Base-by-base conservation (phyloP, 805 yeast species). In the Sugiyamaella smithiae region DNA sequence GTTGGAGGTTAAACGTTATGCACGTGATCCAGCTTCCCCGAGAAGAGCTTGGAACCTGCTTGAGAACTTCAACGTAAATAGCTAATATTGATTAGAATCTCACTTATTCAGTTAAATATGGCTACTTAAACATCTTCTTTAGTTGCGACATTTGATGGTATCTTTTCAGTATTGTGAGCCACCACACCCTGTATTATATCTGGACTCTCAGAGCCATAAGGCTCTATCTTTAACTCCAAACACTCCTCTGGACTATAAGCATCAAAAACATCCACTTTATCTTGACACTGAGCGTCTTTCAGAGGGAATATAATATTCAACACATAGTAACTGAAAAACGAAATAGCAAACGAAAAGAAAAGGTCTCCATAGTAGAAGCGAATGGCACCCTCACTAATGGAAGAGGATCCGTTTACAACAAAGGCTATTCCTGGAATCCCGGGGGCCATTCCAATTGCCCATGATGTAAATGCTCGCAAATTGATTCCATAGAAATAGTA, bases 331-430 rank as follows among this genome's bases (percentile, higher is more conserved):
- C 67, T 46, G 51, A 62, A 57, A 49, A 73, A 36, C 4, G 40
- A 36, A 8, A 36, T 36, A 4, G 40, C 40, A 36, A 36, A 36
- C 17, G 40, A 36, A 20, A 36, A 36, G 17, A 36, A 36, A n/a
- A 36, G 17, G 17, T 36, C 40, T 4, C 17, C 20, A 7, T 19
- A 36, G 17, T 36, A 36, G 17, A 36, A 36, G 4, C 17, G n/a
- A 17, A 36, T 8, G 11, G 40, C 40, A 35, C 88, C 91, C 45
- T 69, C 68, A 31, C 91, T 88, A 19, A 86, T 89, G 52, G 40
- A 26, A 16, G 51, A 54, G 20, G 32, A 45, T 9, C 54, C 46
- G 33, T 51, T 54, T 16, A 57, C 58, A 9, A 25, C 26, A 35
- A 54, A 45, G n/a, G 57, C 33, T 46, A 48, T 35, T 11, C 63